These are phyloP conservation scores for Apiotrichum laibachii DNA, from an alignment of 1,284 basidiomycete genomes.

Conservation along the genomic window DNA sequence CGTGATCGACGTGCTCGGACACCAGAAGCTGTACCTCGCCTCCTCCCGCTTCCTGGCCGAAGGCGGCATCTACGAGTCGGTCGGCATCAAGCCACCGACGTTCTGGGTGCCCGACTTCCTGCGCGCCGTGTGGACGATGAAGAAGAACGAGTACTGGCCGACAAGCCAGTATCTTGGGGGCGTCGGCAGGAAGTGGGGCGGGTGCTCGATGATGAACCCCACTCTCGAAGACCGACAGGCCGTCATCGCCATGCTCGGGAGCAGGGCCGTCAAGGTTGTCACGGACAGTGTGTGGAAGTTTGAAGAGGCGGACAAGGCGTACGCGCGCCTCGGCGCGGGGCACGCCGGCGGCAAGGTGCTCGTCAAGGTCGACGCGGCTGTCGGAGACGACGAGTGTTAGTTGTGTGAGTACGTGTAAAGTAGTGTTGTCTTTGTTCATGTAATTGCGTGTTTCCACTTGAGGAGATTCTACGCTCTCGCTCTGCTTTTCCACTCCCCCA, in stretches of 20 bases:
- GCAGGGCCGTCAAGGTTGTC: constrained; percentile 5
- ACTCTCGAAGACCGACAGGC: constrained; percentile 5
- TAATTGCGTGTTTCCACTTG: not conserved
- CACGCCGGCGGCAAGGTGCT: constrained; percentile 64
- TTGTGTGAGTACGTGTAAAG: too few relatives aligned
- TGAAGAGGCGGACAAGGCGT: constrained; percentile 60
- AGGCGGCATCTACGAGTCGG: constrained; percentile 9
- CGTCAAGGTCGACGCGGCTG: constrained; percentile 25
- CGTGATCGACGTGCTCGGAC: constrained; percentile 18
- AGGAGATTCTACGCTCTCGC: too few relatives aligned
- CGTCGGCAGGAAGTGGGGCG: constrained; percentile 8
- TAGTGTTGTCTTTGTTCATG: too few relatives aligned
- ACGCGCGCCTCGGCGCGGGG: constrained; percentile 59
- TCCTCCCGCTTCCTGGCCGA: constrained; percentile 6
- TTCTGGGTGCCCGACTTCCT: constrained; percentile 9
- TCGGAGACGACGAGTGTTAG: constrained; percentile 4
- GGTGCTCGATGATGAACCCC: constrained; percentile 5
- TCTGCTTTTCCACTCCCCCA: too few relatives aligned
- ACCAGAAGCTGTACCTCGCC: constrained; percentile 36
- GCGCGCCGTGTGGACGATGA: constrained; percentile 8
- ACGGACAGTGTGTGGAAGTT: constrained; percentile 54
- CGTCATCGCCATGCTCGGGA: constrained; percentile 9
- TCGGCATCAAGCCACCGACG: constrained; percentile 26
- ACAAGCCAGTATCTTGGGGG: constrained; percentile 5
- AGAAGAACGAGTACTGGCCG: constrained; percentile 18